Evolutionary conservation across 495 filamentous ascomycete species (phyloP).

Genomic region (Aspergillus olivimuriae): DNA sequence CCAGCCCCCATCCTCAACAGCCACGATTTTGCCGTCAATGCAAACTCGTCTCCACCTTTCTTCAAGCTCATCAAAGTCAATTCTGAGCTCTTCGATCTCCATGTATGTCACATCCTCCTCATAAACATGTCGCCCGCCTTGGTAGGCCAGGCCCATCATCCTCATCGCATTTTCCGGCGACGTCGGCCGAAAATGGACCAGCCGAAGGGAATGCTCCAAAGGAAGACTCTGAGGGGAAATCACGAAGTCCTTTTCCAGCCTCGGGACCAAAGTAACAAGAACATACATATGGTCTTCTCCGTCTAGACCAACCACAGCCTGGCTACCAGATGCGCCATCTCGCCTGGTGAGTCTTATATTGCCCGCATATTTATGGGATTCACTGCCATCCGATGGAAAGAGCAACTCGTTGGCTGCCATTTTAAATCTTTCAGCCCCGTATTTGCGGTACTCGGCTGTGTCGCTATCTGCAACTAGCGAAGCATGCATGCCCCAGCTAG

Average conservation of each 20-base stretch:
- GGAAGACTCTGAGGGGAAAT: slow-evolving; percentile 67
- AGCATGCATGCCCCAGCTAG: slow-evolving; percentile 84
- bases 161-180: slow-evolving; percentile 58
- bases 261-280: slow-evolving; percentile 65
- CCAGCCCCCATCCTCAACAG: slow-evolving; percentile 62
- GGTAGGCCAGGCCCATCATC: slow-evolving; percentile 70
- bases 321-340: slow-evolving; percentile 14
- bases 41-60: slow-evolving; percentile 77
- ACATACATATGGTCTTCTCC: slow-evolving; percentile 61
- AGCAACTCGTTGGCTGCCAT: slow-evolving; percentile 75
- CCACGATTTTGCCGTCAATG: slow-evolving; percentile 80
- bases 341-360: slow-evolving; percentile 38
- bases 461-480: slow-evolving; percentile 83
- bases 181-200: slow-evolving; percentile 69
- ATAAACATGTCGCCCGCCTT: slow-evolving; percentile 63
- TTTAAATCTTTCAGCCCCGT: slow-evolving; percentile 70
- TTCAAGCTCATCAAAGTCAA: slow-evolving; percentile 58
- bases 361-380: slow-evolving; percentile 64
- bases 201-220: slow-evolving; percentile 56
- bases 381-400: slow-evolving; percentile 47
- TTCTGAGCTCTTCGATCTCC: slow-evolving; percentile 52
- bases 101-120: slow-evolving; percentile 59
- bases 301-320: slow-evolving; percentile 24
- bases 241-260: slow-evolving; percentile 71
- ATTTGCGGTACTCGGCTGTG: slow-evolving; percentile 65